phyloP scores from a whole-genome alignment of 2,329 filamentous ascomycete genomes.

The Trichoderma cornu-damae region DNA sequence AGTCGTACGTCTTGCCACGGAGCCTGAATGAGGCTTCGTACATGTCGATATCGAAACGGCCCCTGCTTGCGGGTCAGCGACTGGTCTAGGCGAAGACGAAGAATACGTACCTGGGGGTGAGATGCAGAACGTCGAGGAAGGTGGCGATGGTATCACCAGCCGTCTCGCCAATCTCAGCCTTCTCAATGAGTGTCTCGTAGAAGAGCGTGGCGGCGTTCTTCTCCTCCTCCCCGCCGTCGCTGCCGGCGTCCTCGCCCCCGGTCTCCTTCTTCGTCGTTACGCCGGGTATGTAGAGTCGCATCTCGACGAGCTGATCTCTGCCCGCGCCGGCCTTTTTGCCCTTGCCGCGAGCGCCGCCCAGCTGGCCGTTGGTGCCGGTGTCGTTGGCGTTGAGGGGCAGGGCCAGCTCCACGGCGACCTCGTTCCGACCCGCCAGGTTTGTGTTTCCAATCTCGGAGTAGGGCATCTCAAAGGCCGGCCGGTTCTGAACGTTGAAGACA shows the following conservation, averaged over 20 bases:
- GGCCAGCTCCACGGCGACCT: constrained; percentile 92
- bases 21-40: constrained; percentile 96
- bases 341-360: constrained; percentile 67
- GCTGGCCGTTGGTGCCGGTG: constrained; percentile 65
- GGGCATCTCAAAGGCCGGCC: constrained; percentile 91
- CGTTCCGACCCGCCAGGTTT: constrained; percentile 94
- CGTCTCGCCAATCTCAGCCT: constrained; percentile 97
- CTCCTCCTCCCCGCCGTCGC: constrained; percentile 59
- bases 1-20: constrained; percentile 98
- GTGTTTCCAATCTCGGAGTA: constrained; percentile 98
- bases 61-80: constrained; percentile 56
- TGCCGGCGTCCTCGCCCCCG: constrained; percentile 65
- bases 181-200: constrained; percentile 96
- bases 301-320: constrained; percentile 90
- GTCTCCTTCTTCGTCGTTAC: constrained; percentile 71
- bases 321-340: constrained; percentile 88
- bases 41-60: constrained; percentile 99
- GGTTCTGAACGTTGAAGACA: constrained; percentile 93
- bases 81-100: neutral
- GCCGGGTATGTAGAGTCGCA: constrained; percentile 97
- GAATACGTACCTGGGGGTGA: constrained; percentile 71
- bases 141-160: constrained; percentile 98
- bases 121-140: constrained; percentile 92
- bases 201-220: constrained; percentile 96
- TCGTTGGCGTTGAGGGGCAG: constrained; percentile 66